phyloP scores from a whole-genome alignment of 257 asterid genomes.

The Petunia axillaris region DNA sequence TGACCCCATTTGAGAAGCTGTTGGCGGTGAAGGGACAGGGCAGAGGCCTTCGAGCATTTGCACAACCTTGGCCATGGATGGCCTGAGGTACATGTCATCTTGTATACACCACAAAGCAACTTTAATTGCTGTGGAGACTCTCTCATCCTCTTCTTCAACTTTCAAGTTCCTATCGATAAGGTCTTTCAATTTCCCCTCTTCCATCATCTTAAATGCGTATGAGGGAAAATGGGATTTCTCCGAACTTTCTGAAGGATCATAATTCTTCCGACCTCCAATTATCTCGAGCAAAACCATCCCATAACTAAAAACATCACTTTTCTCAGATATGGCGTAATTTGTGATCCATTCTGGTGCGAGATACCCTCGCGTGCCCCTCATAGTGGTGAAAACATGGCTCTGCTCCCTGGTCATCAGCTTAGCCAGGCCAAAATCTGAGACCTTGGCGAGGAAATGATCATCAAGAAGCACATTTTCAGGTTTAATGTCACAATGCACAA shows the following conservation, averaged over 20 bases:
- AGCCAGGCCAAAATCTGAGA: conserved; percentile 87
- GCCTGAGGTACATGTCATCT: conserved; percentile 81
- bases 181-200: conserved; percentile 79
- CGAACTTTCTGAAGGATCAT: conserved; percentile 58
- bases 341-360: conserved; percentile 99
- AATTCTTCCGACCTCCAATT: conserved; percentile 83
- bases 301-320: conserved; percentile 88
- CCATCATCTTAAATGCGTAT: conserved; percentile 82
- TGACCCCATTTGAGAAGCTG: conserved; percentile 63
- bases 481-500: conserved; percentile 85
- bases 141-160: conserved; percentile 64
- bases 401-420: conserved; percentile 91
- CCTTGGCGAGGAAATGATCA: conserved; percentile 70
- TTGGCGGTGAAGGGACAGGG: conserved; percentile 76
- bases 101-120: conserved; percentile 98
- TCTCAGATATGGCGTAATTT: conserved; percentile 89
- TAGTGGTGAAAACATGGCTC: conserved; percentile 78
- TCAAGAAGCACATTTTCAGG: conserved; percentile 91
- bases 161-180: conserved; percentile 61
- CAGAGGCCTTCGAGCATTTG: conserved; percentile 94
- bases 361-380: conserved; percentile 92
- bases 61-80: conserved; percentile 88
- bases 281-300: conserved; percentile 95
- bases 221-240: conserved; percentile 87
- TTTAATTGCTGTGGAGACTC: conserved; percentile 61